Evolutionary conservation across 441 rosid genomes (phyloP), one percentile per base, ranked within the genome.

Genomic region (Capsella rubella): DNA sequence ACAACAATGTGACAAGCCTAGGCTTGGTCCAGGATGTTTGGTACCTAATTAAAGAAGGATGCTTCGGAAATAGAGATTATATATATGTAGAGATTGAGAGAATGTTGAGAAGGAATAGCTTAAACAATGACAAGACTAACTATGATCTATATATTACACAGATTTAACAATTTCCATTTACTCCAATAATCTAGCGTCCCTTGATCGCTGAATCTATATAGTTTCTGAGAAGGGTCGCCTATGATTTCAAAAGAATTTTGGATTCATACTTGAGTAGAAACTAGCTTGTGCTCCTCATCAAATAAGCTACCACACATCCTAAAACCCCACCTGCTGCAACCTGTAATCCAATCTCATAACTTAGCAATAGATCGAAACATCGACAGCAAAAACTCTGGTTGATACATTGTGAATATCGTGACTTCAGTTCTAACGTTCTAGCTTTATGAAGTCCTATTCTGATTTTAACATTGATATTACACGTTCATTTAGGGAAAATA

Each of bases 311-410:
- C 42, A 90, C 50, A 72, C 87, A 83, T 64, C 98, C 98, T 86
- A 90, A 69, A 9, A 89, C 15, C 12, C 89, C 84, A 49, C 99
- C 99, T 6, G 86, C 97, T 61, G 84, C 87, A 51, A 95, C 99
- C 99, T 95, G 90, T 65, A 75, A 7, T 63, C 42, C 64, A 57
- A 47, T 42, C 69, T 67, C 64, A 52, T 25, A 34, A 59, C 75
- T 70, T 18, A 59, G 31, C 27, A 46, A 32, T 43, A 16, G 16
- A 60, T 15, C 16, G 2, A 31, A 29, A 21, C 29, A 34, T 54
- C 35, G 27, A 65, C 18, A 67, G 27, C 12, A 37, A 59, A 6
- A 49, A 9, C 8, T 32, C 31, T 3, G 49, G 51, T 15, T 27
- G 7, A 47, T 25, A 46, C 47, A 14, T 21, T 13, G 12, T 12